Percentiles rank a stretch among this genome's conserved stretches.
Conservation (phyloP, 1,284 basidiomycete species). For the Leucoagaricus sp. region DNA sequence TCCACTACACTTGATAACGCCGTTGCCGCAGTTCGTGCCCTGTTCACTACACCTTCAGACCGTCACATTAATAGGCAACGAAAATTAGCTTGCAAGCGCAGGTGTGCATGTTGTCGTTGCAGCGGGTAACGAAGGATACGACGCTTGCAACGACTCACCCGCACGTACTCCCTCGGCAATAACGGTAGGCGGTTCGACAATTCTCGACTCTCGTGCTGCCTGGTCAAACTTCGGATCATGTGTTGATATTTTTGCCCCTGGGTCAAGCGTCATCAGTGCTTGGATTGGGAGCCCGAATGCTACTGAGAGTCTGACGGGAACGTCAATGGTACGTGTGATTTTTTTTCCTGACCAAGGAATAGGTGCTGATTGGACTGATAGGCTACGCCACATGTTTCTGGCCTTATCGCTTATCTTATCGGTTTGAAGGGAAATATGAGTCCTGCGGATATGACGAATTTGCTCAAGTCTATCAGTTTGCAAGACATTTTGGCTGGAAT, state of each 20-base stretch:
- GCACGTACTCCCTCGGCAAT: slow-evolving; percentile 66
- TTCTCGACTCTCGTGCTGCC: slow-evolving; percentile 73
- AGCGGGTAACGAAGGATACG: slow-evolving; percentile 48
- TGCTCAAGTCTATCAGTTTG: slow-evolving; percentile 20
- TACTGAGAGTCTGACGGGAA: slow-evolving; percentile 64
- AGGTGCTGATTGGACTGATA: background rate
- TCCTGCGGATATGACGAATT: slow-evolving; percentile 21
- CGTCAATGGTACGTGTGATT: slow-evolving; percentile 45
- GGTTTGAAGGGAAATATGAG: slow-evolving; percentile 21
- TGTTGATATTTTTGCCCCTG: slow-evolving; percentile 77
- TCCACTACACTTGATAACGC: slow-evolving; percentile 65
- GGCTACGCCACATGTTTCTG: slow-evolving; percentile 56
- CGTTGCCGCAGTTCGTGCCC: slow-evolving; percentile 47
- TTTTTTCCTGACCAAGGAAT: background rate
- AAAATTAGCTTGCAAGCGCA: slow-evolving; percentile 20
- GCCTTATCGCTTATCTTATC: slow-evolving; percentile 74
- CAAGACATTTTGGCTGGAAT: slow-evolving; percentile 25
- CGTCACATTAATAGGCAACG: background rate
- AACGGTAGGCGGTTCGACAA: slow-evolving; percentile 75
- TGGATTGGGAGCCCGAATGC: slow-evolving; percentile 60
- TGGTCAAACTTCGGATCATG: slow-evolving; percentile 74
- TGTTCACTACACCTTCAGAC: background rate
- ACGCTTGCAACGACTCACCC: slow-evolving; percentile 72
- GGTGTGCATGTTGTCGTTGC: slow-evolving; percentile 34
- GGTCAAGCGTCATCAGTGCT: slow-evolving; percentile 66